Percentiles rank a stretch among this genome's conserved stretches.
These are phyloP conservation scores for Annulohypoxylon maeteangense DNA, from an alignment of 495 filamentous ascomycete species.

Conservation along the genomic window DNA sequence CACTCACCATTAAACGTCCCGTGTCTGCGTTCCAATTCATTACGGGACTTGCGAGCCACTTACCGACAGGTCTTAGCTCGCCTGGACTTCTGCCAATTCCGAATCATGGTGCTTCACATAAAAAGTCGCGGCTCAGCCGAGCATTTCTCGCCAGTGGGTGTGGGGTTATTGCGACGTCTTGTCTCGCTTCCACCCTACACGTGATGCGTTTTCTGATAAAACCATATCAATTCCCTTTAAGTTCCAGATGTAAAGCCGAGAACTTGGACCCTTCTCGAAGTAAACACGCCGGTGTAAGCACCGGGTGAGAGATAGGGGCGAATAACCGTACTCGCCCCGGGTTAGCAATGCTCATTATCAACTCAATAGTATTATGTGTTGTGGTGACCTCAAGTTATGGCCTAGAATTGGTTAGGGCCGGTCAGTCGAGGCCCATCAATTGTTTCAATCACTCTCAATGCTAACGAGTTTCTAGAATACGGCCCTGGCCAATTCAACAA, in stretches of 20 bases:
- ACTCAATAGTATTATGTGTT: conserved; percentile 32
- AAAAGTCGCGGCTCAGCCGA: conserved; percentile 37
- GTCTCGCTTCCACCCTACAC: conserved; percentile 34
- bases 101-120: conserved; percentile 38
- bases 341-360: conserved; percentile 38
- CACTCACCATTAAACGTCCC: conserved; percentile 28
- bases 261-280: conserved; percentile 35
- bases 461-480: conserved; percentile 33
- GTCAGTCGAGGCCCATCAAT: conserved; percentile 26
- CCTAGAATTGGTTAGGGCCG: conserved; percentile 27
- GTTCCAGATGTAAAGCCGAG: conserved; percentile 42
- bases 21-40: conserved; percentile 27
- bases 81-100: conserved; percentile 39
- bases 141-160: conserved; percentile 21
- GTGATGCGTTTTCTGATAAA: conserved; percentile 40
- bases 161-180: conserved; percentile 35
- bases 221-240: conserved; percentile 26
- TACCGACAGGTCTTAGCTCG: conserved; percentile 37
- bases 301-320: conserved; percentile 37
- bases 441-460: conserved; percentile 10
- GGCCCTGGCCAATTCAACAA: conserved; percentile 28
- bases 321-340: conserved; percentile 27
- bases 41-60: conserved; percentile 37
- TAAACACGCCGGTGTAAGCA: conserved; percentile 40
- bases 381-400: conserved; percentile 39